Evolutionary conservation across 2,329 filamentous ascomycete genomes (phyloP).

Genomic region (Colletotrichum spinosum): DNA sequence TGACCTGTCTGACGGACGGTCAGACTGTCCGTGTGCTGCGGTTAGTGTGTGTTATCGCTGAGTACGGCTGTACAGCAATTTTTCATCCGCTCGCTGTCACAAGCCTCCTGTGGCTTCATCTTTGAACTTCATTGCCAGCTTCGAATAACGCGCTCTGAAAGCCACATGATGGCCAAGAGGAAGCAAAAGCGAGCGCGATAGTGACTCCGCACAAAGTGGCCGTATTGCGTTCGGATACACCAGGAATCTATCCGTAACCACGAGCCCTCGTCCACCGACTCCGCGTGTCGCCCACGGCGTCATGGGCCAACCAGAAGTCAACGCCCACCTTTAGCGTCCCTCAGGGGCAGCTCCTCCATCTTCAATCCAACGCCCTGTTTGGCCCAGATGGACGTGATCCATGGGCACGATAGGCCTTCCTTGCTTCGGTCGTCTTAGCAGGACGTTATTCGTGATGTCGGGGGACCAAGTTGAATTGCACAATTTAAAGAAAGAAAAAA

Average conservation of each 20-base stretch:
- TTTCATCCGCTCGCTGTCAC: no score
- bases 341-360: slow-evolving; percentile 27
- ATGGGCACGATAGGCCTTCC: slow-evolving; percentile 7
- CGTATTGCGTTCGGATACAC: background rate
- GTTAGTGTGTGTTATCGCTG: background rate
- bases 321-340: slow-evolving; percentile 6
- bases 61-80: no score
- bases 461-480: slow-evolving; percentile 33
- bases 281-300: slow-evolving; percentile 9
- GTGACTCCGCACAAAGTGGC: background rate
- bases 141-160: no score
- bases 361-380: slow-evolving; percentile 33
- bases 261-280: background rate
- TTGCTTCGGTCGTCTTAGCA: slow-evolving; percentile 28
- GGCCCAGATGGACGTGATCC: background rate
- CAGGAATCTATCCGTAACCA: slow-evolving; percentile 21
- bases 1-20: slow-evolving; percentile 15
- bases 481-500: slow-evolving; percentile 30
- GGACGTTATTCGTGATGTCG: slow-evolving; percentile 20
- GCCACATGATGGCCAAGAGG: background rate
- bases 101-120: no score
- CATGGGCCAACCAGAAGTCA: slow-evolving; percentile 12
- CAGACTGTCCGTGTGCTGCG: slow-evolving; percentile 14
- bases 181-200: background rate
- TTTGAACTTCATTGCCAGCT: no score